Evolutionary conservation across 2,329 filamentous ascomycete genomes (phyloP).

Genomic region (Nemania serpens): DNA sequence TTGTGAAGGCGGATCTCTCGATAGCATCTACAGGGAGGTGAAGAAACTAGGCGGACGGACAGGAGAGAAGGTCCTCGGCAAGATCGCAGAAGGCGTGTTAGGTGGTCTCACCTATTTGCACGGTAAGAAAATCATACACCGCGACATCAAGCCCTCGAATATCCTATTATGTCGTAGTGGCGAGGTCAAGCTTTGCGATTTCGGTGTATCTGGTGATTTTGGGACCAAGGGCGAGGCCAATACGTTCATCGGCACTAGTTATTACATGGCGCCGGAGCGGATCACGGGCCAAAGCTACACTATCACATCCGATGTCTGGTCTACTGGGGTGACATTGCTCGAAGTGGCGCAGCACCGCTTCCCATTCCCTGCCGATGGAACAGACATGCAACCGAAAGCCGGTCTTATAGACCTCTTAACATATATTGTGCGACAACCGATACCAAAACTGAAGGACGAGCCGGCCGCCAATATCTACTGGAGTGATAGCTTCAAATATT

Average conservation of each 20-base stretch:
- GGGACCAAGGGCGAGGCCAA: conserved; percentile 98
- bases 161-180: conserved; percentile 91
- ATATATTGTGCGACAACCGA: conserved; percentile 94
- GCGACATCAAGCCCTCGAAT: conserved; percentile 98
- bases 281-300: conserved; percentile 98
- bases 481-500: conserved; percentile 98
- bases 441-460: conserved; percentile 95
- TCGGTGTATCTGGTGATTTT: conserved; percentile 96
- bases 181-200: conserved; percentile 97
- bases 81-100: conserved; percentile 93
- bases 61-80: conserved; percentile 95
- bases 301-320: conserved; percentile 99
- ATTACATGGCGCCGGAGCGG: conserved; percentile 98
- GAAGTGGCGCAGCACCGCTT: conserved; percentile 99
- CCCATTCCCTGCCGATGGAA: conserved; percentile 95
- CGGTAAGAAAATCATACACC: conserved; percentile 94
- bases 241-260: conserved; percentile 97
- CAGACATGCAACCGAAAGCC: conserved; percentile 90
- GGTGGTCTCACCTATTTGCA: conserved; percentile 94
- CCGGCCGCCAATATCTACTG: conserved; percentile 86
- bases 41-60: conserved; percentile 93
- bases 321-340: conserved; percentile 92
- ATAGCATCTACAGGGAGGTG: conserved; percentile 97
- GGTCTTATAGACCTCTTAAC: conserved; percentile 94
- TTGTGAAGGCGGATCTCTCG: conserved; percentile 93